These are phyloP conservation scores for Saccharomyces hybrid DNA, from an alignment of 1,139 yeast genomes.

Conservation along the genomic window DNA sequence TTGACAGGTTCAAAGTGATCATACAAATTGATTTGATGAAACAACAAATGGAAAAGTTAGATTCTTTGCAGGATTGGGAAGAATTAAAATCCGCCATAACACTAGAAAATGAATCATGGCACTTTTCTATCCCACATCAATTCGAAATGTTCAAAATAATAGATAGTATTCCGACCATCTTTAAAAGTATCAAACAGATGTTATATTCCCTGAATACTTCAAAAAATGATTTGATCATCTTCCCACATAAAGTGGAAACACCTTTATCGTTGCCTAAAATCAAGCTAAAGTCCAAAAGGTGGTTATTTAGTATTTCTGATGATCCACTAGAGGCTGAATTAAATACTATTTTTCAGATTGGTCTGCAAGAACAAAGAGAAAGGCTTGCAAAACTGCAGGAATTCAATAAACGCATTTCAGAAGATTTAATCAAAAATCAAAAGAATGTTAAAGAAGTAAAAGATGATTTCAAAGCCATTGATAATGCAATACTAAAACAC, in stretches of 20 bases:
- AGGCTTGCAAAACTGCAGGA: slow-evolving; percentile 51
- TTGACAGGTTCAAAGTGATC: no score
- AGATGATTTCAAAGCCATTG: slow-evolving; percentile 8
- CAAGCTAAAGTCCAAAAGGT: slow-evolving; percentile 38
- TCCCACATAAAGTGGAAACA: slow-evolving; percentile 35
- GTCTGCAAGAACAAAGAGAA: slow-evolving; percentile 59
- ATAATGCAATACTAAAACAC: slow-evolving; percentile 4
- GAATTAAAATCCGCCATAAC: slow-evolving; percentile 40
- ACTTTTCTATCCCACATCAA: slow-evolving; percentile 38
- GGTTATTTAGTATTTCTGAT: slow-evolving; percentile 55
- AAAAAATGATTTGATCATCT: slow-evolving; percentile 33
- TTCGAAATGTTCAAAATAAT: slow-evolving; percentile 54
- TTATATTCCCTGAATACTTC: slow-evolving; percentile 40
- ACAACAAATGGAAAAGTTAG: slow-evolving; percentile 18
- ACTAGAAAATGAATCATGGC: slow-evolving; percentile 33
- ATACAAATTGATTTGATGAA: no score
- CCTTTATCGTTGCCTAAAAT: slow-evolving; percentile 42
- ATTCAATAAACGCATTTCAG: slow-evolving; percentile 33
- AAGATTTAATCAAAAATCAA: slow-evolving; percentile 24
- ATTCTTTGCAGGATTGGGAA: slow-evolving; percentile 34
- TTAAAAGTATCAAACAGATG: slow-evolving; percentile 51
- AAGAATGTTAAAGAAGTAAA: slow-evolving; percentile 4
- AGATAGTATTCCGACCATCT: slow-evolving; percentile 50
- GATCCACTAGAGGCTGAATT: slow-evolving; percentile 83
- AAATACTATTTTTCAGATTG: slow-evolving; percentile 69